Conservation (phyloP, 306 rosid species). For the Parietaria judaica region DNA sequence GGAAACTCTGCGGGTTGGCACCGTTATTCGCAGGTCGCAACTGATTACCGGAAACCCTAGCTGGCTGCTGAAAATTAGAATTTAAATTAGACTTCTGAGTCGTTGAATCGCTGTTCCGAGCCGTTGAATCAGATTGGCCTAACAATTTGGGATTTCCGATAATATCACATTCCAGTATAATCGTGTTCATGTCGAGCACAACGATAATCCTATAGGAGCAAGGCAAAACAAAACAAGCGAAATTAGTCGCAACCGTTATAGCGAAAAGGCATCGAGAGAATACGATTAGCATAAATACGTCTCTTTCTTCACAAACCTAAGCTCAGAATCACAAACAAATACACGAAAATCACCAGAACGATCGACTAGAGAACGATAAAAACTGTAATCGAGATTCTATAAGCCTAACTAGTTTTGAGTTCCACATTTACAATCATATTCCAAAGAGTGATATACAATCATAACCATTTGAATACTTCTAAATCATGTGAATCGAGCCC, state of each 20-base stretch:
- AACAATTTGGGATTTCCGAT: constrained; percentile 67
- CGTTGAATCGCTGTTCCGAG: constrained; percentile 30
- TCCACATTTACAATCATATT: too few relatives aligned
- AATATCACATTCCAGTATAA: constrained; percentile 55
- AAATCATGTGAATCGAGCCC: neutral
- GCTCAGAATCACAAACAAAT: too few relatives aligned
- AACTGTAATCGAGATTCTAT: too few relatives aligned
- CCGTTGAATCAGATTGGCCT: constrained; percentile 34
- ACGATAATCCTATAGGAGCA: constrained; percentile 59
- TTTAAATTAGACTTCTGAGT: constrained; percentile 25
- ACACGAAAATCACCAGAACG: too few relatives aligned
- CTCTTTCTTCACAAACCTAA: neutral
- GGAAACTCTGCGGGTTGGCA: constrained; percentile 40
- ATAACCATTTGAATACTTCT: neutral
- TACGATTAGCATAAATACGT: too few relatives aligned
- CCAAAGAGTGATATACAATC: too few relatives aligned
- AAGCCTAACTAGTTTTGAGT: too few relatives aligned
- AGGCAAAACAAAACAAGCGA: neutral
- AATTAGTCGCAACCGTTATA: neutral
- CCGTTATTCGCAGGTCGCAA: constrained; percentile 27
- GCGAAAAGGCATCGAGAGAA: too few relatives aligned
- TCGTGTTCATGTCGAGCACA: constrained; percentile 78
- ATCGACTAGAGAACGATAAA: too few relatives aligned
- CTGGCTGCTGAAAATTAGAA: constrained; percentile 25
- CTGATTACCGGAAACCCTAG: constrained; percentile 27